Percentiles rank a stretch among this genome's conserved stretches.
These are phyloP conservation scores for Naganishia friedmannii DNA, from an alignment of 768 basidiomycete species.

Conservation along the genomic window DNA sequence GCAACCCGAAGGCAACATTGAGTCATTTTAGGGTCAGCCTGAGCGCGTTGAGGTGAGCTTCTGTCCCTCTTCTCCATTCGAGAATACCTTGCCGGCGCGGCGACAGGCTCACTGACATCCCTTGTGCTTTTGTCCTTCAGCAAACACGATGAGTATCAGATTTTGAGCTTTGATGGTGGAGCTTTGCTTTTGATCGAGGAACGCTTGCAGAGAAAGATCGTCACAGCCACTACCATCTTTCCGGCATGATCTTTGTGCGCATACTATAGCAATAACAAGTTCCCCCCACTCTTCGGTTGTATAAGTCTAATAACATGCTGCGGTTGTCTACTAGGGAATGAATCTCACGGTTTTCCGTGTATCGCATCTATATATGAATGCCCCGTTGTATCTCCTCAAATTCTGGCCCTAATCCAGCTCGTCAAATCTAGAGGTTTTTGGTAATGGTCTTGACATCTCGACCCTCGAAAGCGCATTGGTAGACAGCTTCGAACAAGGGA, in stretches of 20 bases:
- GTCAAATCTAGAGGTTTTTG: not conserved
- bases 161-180: conserved; percentile 75
- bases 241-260: not conserved
- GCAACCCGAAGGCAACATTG: conserved; percentile 33
- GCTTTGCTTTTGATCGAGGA: conserved; percentile 62
- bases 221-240: conserved; percentile 47
- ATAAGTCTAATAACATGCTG: not conserved
- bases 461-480: conserved; percentile 50
- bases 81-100: not conserved
- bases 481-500: conserved; percentile 54
- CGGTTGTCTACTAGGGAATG: not conserved
- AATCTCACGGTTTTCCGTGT: not conserved
- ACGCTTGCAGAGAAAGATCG: conserved; percentile 57
- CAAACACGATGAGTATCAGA: conserved; percentile 66
- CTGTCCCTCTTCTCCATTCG: not conserved
- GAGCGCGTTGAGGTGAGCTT: conserved; percentile 55
- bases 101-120: conserved; percentile 27
- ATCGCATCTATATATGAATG: conserved; percentile 18
- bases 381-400: not conserved
- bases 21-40: conserved; percentile 57
- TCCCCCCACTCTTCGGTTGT: not conserved
- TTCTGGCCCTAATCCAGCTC: conserved; percentile 22
- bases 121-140: conserved; percentile 46
- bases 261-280: not conserved
- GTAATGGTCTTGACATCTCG: conserved; percentile 35